phyloP scores from a whole-genome alignment of 208 protist species.

The Borovskyia barvae region DNA sequence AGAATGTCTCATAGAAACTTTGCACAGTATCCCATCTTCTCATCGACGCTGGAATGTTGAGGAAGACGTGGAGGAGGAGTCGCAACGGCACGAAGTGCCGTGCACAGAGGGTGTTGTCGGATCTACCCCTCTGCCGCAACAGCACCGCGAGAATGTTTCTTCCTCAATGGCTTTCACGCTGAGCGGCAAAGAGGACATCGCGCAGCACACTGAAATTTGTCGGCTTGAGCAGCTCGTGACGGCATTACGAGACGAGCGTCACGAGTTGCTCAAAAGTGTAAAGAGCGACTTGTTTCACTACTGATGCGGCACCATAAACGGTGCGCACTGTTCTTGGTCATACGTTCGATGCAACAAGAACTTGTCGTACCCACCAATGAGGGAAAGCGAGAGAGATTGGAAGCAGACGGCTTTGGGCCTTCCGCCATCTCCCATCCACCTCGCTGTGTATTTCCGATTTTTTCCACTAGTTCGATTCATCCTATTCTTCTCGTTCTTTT shows the following conservation, averaged over 20 bases:
- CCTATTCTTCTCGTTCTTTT: conserved; percentile 1
- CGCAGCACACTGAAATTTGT: conserved; percentile 12
- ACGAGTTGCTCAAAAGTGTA: conserved; percentile 3
- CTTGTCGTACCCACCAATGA: neutral
- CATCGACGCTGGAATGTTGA: too few relatives aligned
- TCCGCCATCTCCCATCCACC: too few relatives aligned
- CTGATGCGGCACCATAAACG: neutral
- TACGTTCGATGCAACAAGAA: too few relatives aligned
- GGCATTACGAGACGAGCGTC: conserved; percentile 25
- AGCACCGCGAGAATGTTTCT: too few relatives aligned
- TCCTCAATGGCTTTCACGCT: neutral
- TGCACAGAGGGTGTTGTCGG: too few relatives aligned
- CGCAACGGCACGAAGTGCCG: too few relatives aligned
- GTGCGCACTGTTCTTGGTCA: too few relatives aligned
- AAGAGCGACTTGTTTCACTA: conserved; percentile 13
- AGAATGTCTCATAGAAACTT: conserved; percentile 12
- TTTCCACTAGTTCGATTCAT: too few relatives aligned
- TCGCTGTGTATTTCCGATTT: too few relatives aligned
- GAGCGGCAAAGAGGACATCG: neutral
- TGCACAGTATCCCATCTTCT: conserved; percentile 10
- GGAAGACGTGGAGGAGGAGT: too few relatives aligned
- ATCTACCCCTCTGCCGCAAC: too few relatives aligned
- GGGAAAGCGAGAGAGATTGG: neutral
- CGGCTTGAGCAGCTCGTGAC: conserved; percentile 15
- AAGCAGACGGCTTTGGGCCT: too few relatives aligned